These are phyloP conservation scores for Seminavis robusta DNA, from an alignment of 108 stramenopile species.

Conservation along the genomic window DNA sequence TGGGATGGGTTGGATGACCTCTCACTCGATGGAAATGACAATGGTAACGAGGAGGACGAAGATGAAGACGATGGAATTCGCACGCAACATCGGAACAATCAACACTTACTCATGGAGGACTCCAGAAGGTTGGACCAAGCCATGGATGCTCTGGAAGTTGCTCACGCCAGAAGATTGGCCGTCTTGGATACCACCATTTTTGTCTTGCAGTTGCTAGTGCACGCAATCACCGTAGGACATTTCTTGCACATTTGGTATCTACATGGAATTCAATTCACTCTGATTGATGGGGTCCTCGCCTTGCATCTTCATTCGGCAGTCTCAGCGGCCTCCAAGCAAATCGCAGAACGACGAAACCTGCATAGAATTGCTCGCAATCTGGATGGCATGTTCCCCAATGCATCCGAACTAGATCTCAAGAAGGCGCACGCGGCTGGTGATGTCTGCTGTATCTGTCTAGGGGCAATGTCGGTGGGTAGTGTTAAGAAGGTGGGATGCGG, in stretches of 20 bases:
- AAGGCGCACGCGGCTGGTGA: constrained; percentile 64
- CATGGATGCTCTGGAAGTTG: constrained; percentile 47
- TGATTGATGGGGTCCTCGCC: constrained; percentile 67
- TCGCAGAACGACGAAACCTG: constrained; percentile 60
- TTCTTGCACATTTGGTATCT: constrained; percentile 71
- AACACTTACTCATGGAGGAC: constrained; percentile 5
- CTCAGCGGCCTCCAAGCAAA: constrained; percentile 47
- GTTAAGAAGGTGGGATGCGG: constrained; percentile 77
- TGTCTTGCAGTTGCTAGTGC: constrained; percentile 39
- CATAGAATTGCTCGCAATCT: constrained; percentile 55
- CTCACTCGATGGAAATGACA: not conserved
- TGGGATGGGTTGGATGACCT: no score
- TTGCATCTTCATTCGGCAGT: constrained; percentile 72
- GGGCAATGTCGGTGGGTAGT: constrained; percentile 50
- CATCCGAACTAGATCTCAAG: constrained; percentile 57
- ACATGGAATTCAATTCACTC: constrained; percentile 62
- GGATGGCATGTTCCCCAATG: constrained; percentile 52
- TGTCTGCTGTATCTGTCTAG: constrained; percentile 80
- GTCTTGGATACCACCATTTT: constrained; percentile 48
- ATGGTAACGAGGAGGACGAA: not conserved
- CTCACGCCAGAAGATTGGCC: constrained; percentile 31
- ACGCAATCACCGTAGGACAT: constrained; percentile 47
- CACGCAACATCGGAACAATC: not conserved
- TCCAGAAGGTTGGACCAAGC: constrained; percentile 37
- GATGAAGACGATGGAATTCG: not conserved